These are phyloP conservation scores for Quercus agrifolia DNA, from an alignment of 306 rosid genomes.

Conservation along the genomic window DNA sequence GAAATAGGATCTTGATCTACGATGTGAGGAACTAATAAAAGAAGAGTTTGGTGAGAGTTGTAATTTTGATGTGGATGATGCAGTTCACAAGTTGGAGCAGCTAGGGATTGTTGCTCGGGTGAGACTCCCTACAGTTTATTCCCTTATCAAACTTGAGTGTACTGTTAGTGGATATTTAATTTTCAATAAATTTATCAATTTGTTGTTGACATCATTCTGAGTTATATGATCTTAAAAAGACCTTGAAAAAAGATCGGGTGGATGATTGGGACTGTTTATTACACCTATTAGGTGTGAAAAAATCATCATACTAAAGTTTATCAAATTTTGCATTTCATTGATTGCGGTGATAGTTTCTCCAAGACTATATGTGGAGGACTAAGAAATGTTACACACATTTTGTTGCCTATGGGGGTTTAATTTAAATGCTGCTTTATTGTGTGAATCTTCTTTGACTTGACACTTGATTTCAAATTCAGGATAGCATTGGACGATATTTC, in stretches of 20 bases:
- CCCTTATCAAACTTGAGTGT: background rate
- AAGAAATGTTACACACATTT: background rate
- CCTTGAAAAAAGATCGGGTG: background rate
- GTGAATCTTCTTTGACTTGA: conserved; percentile 12
- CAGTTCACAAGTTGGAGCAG: conserved; percentile 74
- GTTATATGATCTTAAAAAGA: background rate
- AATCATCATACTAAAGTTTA: background rate
- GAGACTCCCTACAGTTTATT: conserved; percentile 28
- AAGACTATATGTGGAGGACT: background rate
- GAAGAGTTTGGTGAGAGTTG: conserved; percentile 74
- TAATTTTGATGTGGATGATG: conserved; percentile 95
- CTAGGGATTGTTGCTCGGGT: conserved; percentile 87
- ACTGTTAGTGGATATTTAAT: conserved; percentile 12
- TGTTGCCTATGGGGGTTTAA: background rate
- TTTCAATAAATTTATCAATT: background rate
- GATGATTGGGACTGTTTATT: background rate
- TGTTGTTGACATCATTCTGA: background rate
- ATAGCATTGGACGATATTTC: conserved; percentile 72
- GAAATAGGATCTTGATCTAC: conserved; percentile 77
- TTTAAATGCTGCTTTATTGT: background rate
- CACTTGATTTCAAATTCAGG: conserved; percentile 45
- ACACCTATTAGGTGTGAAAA: background rate
- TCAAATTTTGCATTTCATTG: background rate
- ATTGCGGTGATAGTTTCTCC: background rate
- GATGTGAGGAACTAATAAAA: conserved; percentile 85